A percentile compares a stretch with the other conserved stretches of the same genome.
These are phyloP conservation scores for Phytopythium aichiense DNA, from an alignment of 352 stramenopile genomes.

Conservation along the genomic window DNA sequence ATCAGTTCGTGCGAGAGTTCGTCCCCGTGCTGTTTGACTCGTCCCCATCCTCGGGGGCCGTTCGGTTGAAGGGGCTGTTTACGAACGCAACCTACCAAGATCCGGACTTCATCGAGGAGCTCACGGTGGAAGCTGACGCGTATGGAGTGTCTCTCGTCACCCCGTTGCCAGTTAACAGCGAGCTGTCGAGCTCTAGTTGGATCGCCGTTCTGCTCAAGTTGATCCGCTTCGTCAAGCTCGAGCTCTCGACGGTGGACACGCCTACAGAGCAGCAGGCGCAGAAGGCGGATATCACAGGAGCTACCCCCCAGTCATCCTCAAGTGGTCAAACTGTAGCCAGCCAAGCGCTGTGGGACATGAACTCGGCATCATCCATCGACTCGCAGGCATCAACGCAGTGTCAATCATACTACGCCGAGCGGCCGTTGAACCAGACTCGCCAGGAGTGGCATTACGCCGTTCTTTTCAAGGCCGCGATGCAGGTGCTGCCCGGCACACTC, in stretches of 20 bases:
- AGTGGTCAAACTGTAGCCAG: not conserved
- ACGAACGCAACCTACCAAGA: conserved; percentile 29
- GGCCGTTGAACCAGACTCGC: conserved; percentile 21
- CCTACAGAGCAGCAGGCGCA: conserved; percentile 2
- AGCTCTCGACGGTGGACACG: conserved; percentile 13
- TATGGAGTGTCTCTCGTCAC: conserved; percentile 56
- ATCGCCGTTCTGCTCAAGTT: conserved; percentile 48
- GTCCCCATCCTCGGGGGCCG: conserved; percentile 20
- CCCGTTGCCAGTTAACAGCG: conserved; percentile 13
- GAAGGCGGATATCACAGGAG: not conserved
- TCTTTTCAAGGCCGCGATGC: conserved; percentile 53
- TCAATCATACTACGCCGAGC: conserved; percentile 27
- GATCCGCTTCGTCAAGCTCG: conserved; percentile 40
- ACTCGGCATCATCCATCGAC: conserved; percentile 9
- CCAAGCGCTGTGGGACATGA: conserved; percentile 1
- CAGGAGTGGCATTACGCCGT: conserved; percentile 77
- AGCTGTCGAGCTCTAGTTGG: conserved; percentile 42
- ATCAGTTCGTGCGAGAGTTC: conserved; percentile 29
- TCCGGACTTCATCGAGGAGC: conserved; percentile 33
- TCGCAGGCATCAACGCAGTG: conserved; percentile 7
- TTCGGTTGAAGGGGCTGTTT: conserved; percentile 39
- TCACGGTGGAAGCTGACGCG: conserved; percentile 48
- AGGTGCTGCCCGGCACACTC: conserved; percentile 45
- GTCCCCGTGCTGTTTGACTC: conserved; percentile 47
- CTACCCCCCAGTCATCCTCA: not conserved